Evolutionary conservation across 768 basidiomycete species (phyloP).

Genomic region (Auricularia heimuer): DNA sequence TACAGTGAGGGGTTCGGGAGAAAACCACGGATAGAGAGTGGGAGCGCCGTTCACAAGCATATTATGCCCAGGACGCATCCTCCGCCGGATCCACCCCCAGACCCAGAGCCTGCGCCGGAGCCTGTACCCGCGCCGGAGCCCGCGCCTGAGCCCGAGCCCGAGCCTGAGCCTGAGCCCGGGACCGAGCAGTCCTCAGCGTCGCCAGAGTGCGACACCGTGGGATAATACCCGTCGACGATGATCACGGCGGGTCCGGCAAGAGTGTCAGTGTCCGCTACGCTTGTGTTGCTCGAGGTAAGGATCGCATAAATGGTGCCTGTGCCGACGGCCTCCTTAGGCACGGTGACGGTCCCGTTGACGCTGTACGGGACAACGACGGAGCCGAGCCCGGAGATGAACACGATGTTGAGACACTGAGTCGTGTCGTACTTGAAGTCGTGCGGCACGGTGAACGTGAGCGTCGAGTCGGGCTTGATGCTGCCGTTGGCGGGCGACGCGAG

Average conservation of each 20-base stretch:
- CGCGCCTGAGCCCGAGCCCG: no score
- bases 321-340: slow-evolving; percentile 30
- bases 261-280: slow-evolving; percentile 35
- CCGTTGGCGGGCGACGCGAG: slow-evolving; percentile 18
- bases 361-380: slow-evolving; percentile 26
- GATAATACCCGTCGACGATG: slow-evolving; percentile 28
- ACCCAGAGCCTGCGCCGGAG: no score
- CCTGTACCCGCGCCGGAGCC: no score
- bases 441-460: slow-evolving; percentile 20
- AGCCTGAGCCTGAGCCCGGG: no score
- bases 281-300: slow-evolving; percentile 30
- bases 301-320: slow-evolving; percentile 44
- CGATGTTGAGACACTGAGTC: slow-evolving; percentile 27
- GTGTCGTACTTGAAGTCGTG: slow-evolving; percentile 3
- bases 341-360: slow-evolving; percentile 21
- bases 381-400: slow-evolving; percentile 40
- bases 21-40: no score
- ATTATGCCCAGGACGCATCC: no score
- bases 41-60: no score
- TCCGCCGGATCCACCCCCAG: no score
- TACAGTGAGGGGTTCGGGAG: no score
- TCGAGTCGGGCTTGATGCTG: slow-evolving; percentile 15
- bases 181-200: no score
- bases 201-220: slow-evolving; percentile 1
- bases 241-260: slow-evolving; percentile 49